phyloP scores from a whole-genome alignment of 2,329 filamentous ascomycete species.

The Pestalotiopsis sp. region DNA sequence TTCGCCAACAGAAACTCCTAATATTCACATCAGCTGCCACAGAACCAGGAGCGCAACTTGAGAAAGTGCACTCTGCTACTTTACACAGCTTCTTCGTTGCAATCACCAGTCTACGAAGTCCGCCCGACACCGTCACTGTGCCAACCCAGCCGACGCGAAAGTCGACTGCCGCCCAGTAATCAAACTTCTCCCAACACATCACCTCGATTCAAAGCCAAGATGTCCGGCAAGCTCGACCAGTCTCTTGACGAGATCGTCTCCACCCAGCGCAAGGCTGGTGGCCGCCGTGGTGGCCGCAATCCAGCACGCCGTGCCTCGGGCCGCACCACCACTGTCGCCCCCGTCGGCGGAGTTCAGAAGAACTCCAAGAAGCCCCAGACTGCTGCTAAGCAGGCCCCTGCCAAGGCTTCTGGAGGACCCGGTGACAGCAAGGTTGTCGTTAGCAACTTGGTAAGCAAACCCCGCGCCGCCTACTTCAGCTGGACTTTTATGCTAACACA shows the following conservation, averaged over 20 bases:
- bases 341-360: constrained; percentile 87
- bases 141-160: background rate
- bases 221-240: constrained; percentile 95
- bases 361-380: constrained; percentile 62
- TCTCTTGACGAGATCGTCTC: constrained; percentile 97
- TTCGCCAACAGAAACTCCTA: background rate
- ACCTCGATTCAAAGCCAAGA: constrained; percentile 52
- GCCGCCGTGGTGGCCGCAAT: constrained; percentile 42
- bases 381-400: constrained; percentile 61
- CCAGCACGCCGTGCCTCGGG: constrained; percentile 51
- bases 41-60: background rate
- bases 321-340: constrained; percentile 61
- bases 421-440: constrained; percentile 96
- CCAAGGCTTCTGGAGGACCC: constrained; percentile 59
- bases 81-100: background rate
- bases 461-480: background rate
- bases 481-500: constrained; percentile 43
- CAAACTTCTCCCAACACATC: constrained; percentile 31
- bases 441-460: constrained; percentile 84
- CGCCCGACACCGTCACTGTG: background rate
- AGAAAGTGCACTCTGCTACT: background rate
- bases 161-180: background rate
- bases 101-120: background rate
- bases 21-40: background rate
- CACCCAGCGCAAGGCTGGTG: constrained; percentile 62